Evolutionary conservation across 768 basidiomycete genomes (phyloP), one percentile per base, ranked within the genome.

Genomic region (Pleurotus platypus): DNA sequence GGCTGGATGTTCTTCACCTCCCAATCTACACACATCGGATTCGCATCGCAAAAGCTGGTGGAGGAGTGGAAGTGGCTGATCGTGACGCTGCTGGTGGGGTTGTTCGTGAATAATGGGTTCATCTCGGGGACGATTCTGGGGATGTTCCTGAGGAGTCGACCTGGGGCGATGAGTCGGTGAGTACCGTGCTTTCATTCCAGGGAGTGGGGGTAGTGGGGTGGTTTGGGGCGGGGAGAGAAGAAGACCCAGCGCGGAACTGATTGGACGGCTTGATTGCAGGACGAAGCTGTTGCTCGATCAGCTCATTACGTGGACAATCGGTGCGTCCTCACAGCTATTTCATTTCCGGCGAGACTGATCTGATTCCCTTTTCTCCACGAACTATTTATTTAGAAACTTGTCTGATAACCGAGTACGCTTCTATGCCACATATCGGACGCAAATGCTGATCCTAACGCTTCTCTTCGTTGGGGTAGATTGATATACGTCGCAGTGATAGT

Each of bases 291-390:
- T 54, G 13, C 51, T 54, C 8, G 51, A 54, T 22, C 51, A 54
- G 13, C 51, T 54, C 16, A 54, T 54, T 24, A 54, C 39, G 5
- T 54, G 51, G 51, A 54, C 51, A 20, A 40, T 54, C 24, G 51
- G 51, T 54, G 4, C 5, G 51, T 43, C 7, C 16, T 39, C 15
- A 16, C 5, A 40, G 18, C 12, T 8, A 9, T 54, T 26, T 50
- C 24, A 26, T 54, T 11, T 5, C 24, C 24, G 24, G 24, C 1
- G 24, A 26, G 24, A 5, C 9, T 9, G 9, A 2, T 35, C 30
- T 35, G 7, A 9, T 35, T 35, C 7, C 9, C 30, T 9, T 9
- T 35, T 35, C 30, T 11, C 30, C 9, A 9, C 30, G 7, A 2
- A 30, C 9, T 16, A 9, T 50, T n/a, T 13, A 4, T 16, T 39